These are phyloP conservation scores for Ogataea glucozyma DNA, from an alignment of 805 yeast genomes.

Conservation along the genomic window DNA sequence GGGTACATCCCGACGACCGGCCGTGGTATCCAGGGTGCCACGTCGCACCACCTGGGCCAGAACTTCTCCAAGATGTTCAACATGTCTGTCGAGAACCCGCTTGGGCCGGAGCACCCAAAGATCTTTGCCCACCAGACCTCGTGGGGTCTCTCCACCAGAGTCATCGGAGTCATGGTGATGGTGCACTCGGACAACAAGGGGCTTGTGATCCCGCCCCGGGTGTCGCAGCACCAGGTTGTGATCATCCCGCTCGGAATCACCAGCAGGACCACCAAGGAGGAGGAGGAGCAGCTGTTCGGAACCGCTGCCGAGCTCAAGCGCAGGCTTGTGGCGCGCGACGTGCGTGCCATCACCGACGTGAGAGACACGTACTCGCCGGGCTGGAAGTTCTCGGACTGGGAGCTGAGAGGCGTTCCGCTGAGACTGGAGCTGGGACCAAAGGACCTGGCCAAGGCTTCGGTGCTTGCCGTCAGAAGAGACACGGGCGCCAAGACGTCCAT, in stretches of 20 bases:
- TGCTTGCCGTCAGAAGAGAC: conserved; percentile 91
- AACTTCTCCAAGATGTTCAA: conserved; percentile 98
- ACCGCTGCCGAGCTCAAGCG: conserved; percentile 72
- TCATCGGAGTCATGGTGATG: conserved; percentile 99
- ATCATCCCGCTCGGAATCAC: conserved; percentile 96
- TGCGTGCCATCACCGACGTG: conserved; percentile 83
- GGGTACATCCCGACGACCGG: conserved; percentile 98
- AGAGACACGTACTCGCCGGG: conserved; percentile 96
- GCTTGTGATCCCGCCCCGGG: conserved; percentile 95
- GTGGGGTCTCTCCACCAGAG: conserved; percentile 99
- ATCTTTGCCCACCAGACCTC: conserved; percentile 93
- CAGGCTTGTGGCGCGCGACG: conserved; percentile 56
- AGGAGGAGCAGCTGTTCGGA: conserved; percentile 63
- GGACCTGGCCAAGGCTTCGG: conserved; percentile 79
- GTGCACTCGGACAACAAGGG: conserved; percentile 98
- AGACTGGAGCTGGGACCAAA: conserved; percentile 96
- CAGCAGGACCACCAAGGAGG: conserved; percentile 76
- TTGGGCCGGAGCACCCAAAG: conserved; percentile 82
- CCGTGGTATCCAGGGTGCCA: conserved; percentile 99
- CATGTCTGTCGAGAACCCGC: conserved; percentile 93
- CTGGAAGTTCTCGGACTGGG: conserved; percentile 98
- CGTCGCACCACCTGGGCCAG: conserved; percentile 96
- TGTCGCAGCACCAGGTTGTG: conserved; percentile 88
- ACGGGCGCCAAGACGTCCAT: conserved; percentile 74
- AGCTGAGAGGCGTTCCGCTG: conserved; percentile 92